Evolutionary conservation across 148 eudicot genomes (phyloP).

Genomic region (Oxyria digyna): DNA sequence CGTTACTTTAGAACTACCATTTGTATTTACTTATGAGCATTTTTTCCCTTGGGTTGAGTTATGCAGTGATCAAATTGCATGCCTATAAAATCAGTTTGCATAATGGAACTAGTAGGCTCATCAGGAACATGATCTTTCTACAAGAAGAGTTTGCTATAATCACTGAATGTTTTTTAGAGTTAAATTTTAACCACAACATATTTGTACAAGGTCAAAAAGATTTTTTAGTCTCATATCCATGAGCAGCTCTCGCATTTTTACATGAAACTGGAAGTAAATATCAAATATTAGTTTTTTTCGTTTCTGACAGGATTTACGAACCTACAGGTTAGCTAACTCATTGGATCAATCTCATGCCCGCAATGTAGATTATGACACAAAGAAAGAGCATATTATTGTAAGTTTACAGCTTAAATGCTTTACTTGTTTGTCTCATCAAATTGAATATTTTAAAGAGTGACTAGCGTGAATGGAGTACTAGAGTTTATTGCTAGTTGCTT

Average conservation of each 20-base stretch:
- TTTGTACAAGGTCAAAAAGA: neutral
- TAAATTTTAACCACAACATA: neutral
- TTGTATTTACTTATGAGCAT: neutral
- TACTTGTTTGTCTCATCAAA: neutral
- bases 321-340: conserved; percentile 74
- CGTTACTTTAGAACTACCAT: neutral
- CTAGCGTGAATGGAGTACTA: neutral
- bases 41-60: neutral
- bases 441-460: neutral
- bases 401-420: conserved; percentile 19
- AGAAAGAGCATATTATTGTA: conserved; percentile 71
- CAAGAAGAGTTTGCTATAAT: neutral
- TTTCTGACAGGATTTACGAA: conserved; percentile 10
- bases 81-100: neutral
- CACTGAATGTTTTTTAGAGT: neutral
- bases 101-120: neutral
- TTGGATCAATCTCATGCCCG: conserved; percentile 78
- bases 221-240: neutral
- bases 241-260: neutral
- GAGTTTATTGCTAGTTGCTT: neutral
- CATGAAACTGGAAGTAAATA: neutral
- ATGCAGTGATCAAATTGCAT: neutral
- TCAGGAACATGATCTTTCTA: neutral
- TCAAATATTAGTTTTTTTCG: conserved; percentile 5
- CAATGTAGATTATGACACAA: conserved; percentile 63